These are phyloP conservation scores for Diaporthe ampelina DNA, from an alignment of 2,329 filamentous ascomycete species.

Conservation along the genomic window DNA sequence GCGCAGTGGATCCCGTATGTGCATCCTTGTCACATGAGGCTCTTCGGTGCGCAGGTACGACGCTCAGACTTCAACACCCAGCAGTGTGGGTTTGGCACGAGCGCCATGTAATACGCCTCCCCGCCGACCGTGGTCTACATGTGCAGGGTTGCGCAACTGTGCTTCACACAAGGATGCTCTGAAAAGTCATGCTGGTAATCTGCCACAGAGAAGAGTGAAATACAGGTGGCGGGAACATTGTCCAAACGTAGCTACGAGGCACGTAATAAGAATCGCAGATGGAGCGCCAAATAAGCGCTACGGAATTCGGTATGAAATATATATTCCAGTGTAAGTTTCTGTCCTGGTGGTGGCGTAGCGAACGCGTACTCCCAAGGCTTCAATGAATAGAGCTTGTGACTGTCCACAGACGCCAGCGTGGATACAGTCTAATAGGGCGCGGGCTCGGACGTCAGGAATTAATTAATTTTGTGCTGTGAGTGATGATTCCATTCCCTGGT, in stretches of 20 bases:
- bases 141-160: too few relatives aligned
- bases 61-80: constrained; percentile 25
- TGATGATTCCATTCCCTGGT: too few relatives aligned
- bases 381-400: background rate
- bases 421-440: too few relatives aligned
- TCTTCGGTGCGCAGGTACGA: constrained; percentile 24
- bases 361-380: too few relatives aligned
- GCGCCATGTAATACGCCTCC: background rate
- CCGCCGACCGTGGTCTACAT: background rate
- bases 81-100: background rate
- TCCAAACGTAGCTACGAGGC: background rate
- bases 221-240: background rate
- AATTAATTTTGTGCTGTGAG: too few relatives aligned
- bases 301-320: background rate
- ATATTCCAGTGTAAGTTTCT: background rate
- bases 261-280: background rate
- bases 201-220: background rate
- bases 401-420: background rate
- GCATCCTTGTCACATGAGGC: constrained; percentile 30
- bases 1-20: constrained; percentile 20
- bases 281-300: background rate
- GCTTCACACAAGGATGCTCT: too few relatives aligned
- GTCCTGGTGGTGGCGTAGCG: too few relatives aligned
- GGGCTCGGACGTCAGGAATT: too few relatives aligned
- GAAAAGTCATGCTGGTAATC: background rate